Evolutionary conservation across 2,329 filamentous ascomycete species (phyloP), one percentile per base, ranked within the genome.

Genomic region (Phialophora verrucosa): DNA sequence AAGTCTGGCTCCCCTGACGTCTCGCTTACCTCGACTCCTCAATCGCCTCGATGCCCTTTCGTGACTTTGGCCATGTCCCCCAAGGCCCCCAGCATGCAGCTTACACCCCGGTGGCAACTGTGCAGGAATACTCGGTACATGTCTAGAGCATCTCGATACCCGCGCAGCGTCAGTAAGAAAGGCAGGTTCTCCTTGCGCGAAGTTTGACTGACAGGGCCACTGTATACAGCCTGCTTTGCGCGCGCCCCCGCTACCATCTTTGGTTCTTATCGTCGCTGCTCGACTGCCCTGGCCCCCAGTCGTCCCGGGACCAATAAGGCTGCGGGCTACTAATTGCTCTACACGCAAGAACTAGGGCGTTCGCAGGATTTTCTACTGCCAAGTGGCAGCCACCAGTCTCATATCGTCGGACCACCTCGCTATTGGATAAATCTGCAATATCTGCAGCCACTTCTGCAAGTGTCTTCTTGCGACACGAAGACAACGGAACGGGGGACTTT

Each of bases 371-470:
- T 53, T n/a, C 38, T 49, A 53, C 27, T 14, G 49, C 49, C 49
- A 51, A 51, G 49, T 17, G 20, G 20, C 49, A 51, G 20, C 25
- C 25, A 25, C 20, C 20, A 12, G 31, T 42, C 31, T 59, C 57
- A 61, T 35, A 14, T 61, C 31, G 8, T 61, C 14, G 17, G 38
- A n/a, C 38, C 17, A 6, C 14, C 20, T 20, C 38, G 29, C 59
- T 38, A 61, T 61, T 53, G 59, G 59, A 27, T 44, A 5, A 11
- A 25, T n/a, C 20, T 2, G 12, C n/a, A 20, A 38, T 38, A 42
- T 42, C 49, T 14, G 59, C 59, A 61, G 47, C 59, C 59, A 62
- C 50, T 8, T 20, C 35, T 51, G 38, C 61, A 63, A 51, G 42
- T 23, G 54, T 50, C 61, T 44, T 27, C 53, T 51, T 58, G 29